These are phyloP conservation scores for Lagerstroemia speciosa DNA, from an alignment of 345 rosid species.

Conservation along the genomic window DNA sequence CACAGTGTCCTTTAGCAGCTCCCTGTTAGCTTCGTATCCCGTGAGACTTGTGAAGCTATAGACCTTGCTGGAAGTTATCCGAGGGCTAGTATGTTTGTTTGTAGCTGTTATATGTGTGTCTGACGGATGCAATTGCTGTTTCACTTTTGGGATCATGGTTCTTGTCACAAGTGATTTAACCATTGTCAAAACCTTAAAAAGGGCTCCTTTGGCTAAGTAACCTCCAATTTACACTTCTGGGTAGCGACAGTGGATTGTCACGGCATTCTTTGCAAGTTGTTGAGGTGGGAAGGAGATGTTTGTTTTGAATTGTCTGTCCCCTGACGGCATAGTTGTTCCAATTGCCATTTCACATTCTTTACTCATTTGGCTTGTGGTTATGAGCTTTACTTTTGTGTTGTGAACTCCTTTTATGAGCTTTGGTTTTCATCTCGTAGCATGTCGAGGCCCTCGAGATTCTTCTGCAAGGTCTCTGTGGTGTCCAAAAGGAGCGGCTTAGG, in stretches of 20 bases:
- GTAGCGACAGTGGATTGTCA: not conserved
- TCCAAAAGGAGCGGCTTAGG: slow-evolving; percentile 71
- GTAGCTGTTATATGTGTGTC: not conserved
- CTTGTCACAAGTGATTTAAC: not conserved
- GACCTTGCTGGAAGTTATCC: no score
- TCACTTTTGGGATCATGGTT: not conserved
- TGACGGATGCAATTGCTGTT: not conserved
- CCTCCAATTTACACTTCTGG: not conserved
- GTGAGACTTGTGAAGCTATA: no score
- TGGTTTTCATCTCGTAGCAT: slow-evolving; percentile 40
- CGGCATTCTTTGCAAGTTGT: not conserved
- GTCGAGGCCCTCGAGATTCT: slow-evolving; percentile 99
- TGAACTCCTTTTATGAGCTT: not conserved
- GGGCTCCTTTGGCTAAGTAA: not conserved
- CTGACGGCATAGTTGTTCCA: not conserved
- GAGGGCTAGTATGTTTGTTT: not conserved
- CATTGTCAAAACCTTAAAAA: not conserved
- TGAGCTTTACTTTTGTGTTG: not conserved
- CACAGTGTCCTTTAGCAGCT: not conserved
- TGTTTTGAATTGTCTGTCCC: not conserved
- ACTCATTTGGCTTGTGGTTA: no score
- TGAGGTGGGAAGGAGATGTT: not conserved
- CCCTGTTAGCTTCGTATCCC: not conserved
- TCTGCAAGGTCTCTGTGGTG: slow-evolving; percentile 97
- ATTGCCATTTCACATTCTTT: not conserved